Base-by-base conservation (phyloP, 768 basidiomycete species). In the Leccinum variicolor region DNA sequence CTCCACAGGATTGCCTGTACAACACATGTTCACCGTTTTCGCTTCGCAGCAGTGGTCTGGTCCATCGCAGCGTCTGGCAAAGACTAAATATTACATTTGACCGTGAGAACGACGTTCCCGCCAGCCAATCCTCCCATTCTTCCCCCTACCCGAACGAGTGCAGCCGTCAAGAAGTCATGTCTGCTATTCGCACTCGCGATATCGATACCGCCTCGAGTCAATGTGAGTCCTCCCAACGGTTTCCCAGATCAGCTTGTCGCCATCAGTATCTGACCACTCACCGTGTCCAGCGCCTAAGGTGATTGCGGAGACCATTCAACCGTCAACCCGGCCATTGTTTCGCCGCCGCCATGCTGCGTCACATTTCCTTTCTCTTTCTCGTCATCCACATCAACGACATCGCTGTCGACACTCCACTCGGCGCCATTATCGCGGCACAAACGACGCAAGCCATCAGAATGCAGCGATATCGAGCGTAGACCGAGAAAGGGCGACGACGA, bases 151-250 rank as follows among this genome's bases (percentile, higher is more conserved):
- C 66, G 65, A 70, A 73, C 73, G 72, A 72, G 71, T 64, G 72
- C 70, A 66, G 70, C 60, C 63, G 57, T 64, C 68, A 66, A 67
- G 72, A 76, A 36, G 8, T 36, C 0, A 90, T 90, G 88, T 87
- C 88, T 73, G 86, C 86, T 50, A 77, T 84, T 68, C 87, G 88
- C 77, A 89, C 87, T 71, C 86, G 85, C 78, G 86, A 89, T 79
- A 85, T n/a, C 23, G 23, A 23, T 23, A 23, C 80, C 78, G 81
- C 78, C 63, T 73, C 80, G 31, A 31, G 31, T 70, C 76, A 75
- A 69, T 72, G 79, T 79, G 56, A 76, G 77, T 72, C 36, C 50
- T 26, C 34, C 39, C n/a, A 21, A 31, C 4, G 31, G 11, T 21
- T 17, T 0, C 14, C 31, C 14, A 33, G 10, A 57, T 56, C 56